Percentiles rank a stretch among this genome's conserved stretches.
Conservation (phyloP, 805 yeast genomes). For the Starmera amethionina region DNA sequence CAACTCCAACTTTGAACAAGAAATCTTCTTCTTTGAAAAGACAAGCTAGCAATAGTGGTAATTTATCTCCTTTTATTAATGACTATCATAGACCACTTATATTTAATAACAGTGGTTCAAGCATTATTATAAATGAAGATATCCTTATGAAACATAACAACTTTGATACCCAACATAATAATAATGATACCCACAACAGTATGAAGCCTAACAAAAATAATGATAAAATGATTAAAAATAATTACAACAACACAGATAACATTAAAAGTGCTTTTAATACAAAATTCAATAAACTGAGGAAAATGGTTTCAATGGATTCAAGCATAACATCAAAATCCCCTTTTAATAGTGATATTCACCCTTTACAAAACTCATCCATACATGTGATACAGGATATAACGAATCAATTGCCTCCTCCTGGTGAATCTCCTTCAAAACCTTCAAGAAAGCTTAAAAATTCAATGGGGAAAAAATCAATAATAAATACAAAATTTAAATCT, state of each 20-base stretch:
- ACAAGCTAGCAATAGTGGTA: slow-evolving; percentile 19
- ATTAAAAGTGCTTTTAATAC: slow-evolving; percentile 10
- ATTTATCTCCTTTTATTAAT: slow-evolving; percentile 18
- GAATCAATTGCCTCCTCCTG: slow-evolving; percentile 13
- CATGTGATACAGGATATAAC: slow-evolving; percentile 10
- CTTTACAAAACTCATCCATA: slow-evolving; percentile 18
- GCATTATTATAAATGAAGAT: neutral
- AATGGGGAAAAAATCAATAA: slow-evolving; percentile 6
- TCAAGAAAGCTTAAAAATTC: slow-evolving; percentile 18
- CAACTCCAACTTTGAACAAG: slow-evolving; percentile 14
- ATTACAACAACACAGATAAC: slow-evolving; percentile 23
- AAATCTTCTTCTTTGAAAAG: slow-evolving; percentile 13
- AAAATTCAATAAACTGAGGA: slow-evolving; percentile 19
- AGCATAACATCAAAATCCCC: slow-evolving; percentile 12
- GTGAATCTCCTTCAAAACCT: slow-evolving; percentile 23
- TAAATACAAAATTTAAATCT: slow-evolving; percentile 1
- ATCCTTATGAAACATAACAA: too few species aligned
- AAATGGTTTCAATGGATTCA: slow-evolving; percentile 17
- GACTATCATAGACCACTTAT: slow-evolving; percentile 16
- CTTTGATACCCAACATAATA: slow-evolving; percentile 3
- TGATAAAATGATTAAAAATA: too few species aligned
- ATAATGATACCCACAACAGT: too few species aligned
- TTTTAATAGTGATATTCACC: slow-evolving; percentile 14
- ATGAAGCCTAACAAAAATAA: too few species aligned
- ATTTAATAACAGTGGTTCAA: slow-evolving; percentile 7